phyloP scores from a whole-genome alignment of 1,284 basidiomycete species.

The Ceratobasidium sp. region DNA sequence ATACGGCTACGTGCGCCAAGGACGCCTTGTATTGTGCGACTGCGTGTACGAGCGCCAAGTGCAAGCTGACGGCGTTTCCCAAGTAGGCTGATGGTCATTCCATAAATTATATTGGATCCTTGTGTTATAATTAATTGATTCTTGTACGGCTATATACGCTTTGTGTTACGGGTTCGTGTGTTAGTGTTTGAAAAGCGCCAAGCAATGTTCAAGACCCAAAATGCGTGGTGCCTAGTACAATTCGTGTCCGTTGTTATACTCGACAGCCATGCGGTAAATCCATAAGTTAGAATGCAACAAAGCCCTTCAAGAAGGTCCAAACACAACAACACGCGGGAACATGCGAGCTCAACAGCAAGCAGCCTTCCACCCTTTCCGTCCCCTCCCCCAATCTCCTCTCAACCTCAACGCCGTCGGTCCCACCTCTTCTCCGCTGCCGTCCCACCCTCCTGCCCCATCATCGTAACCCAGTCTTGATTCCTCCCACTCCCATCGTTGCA shows the following conservation, averaged over 20 bases:
- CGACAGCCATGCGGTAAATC: not conserved
- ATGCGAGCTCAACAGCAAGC: constrained; percentile 23
- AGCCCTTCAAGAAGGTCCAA: not conserved
- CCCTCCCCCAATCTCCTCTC: constrained; percentile 31
- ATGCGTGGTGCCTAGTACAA: no score
- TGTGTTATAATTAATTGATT: no score
- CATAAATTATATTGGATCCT: no score
- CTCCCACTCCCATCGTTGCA: constrained; percentile 69
- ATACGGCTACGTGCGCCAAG: constrained; percentile 41
- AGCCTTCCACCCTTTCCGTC: constrained; percentile 20
- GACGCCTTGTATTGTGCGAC: constrained; percentile 25
- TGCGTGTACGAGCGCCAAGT: constrained; percentile 23
- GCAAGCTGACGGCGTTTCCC: constrained; percentile 21
- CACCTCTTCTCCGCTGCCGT: constrained; percentile 2
- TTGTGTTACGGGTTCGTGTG: no score
- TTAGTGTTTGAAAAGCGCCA: no score
- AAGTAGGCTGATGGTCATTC: not conserved
- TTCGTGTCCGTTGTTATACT: no score
- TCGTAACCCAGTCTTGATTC: constrained; percentile 52
- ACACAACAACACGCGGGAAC: not conserved
- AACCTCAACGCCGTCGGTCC: constrained; percentile 29
- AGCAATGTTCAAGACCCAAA: no score
- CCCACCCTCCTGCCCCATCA: constrained; percentile 15
- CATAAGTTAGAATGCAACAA: not conserved
- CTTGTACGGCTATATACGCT: no score